These are phyloP conservation scores for Russula lepida DNA, from an alignment of 768 basidiomycete species.

Conservation along the genomic window DNA sequence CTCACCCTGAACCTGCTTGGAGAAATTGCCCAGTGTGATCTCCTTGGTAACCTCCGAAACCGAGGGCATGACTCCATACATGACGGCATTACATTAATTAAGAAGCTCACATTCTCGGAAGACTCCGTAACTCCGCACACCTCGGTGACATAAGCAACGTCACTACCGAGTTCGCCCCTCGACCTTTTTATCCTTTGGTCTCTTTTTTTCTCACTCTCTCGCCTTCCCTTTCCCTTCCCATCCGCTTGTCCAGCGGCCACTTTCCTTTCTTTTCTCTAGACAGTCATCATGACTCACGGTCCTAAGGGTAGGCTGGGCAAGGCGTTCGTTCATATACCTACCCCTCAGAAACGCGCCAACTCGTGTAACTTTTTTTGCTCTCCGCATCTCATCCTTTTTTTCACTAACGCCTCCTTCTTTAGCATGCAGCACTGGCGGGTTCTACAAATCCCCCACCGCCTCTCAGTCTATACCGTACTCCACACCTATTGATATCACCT, in stretches of 20 bases:
- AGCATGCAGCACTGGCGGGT: constrained; percentile 51
- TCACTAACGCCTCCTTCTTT: background rate
- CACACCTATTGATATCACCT: constrained; percentile 46
- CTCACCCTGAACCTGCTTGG: constrained; percentile 73
- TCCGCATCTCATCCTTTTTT: background rate
- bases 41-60: constrained; percentile 79
- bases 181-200: background rate
- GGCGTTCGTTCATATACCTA: background rate
- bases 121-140: background rate
- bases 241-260: constrained; percentile 20
- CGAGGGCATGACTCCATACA: too few relatives aligned
- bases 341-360: constrained; percentile 1
- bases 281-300: background rate
- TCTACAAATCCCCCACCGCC: constrained; percentile 50
- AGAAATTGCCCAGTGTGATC: constrained; percentile 81
- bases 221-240: background rate
- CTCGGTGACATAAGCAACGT: background rate
- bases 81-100: too few relatives aligned
- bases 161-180: background rate
- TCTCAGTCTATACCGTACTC: constrained; percentile 40
- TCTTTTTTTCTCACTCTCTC: background rate
- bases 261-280: constrained; percentile 14
- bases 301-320: background rate
- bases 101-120: too few relatives aligned
- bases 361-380: background rate